Base-by-base conservation (phyloP, 2,329 filamentous ascomycete species). In the Coleophoma eucalyptorum region DNA sequence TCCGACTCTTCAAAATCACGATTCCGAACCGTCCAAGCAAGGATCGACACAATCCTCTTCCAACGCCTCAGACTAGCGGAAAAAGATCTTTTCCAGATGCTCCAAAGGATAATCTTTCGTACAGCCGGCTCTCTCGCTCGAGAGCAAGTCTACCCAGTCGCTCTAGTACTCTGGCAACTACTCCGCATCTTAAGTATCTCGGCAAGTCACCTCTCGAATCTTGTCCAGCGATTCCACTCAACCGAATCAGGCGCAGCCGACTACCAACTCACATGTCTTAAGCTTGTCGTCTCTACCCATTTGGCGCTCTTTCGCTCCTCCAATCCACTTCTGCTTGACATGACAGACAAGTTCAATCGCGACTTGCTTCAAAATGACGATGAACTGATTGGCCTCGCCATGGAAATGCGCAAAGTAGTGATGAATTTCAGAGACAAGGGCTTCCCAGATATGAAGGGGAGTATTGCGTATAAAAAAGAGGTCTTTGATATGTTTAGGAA, bases 21-120 rank as follows among this genome's bases (percentile, higher is more conserved):
- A 26, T 58, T 53, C 48, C 55, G 54, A 11, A 61, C 57, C 12
- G 50, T 58, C 7, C 53, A 58, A 51, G 58, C 58, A 31, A 52
- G 54, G 19, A 52, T 63, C 32, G 60, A 63, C n/a, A 63, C 60
- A 4, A 53, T 58, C n/a, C 50, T 63, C 10, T 63, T 59, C 45
- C 50, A 58, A 32, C 53, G 57, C 4, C 56, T 63, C 13, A 50
- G 55, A 18, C 31, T 56, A 3, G 59, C 60, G 0, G 56, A 58
- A 38, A 57, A 46, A 31, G 53, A 54, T 19, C 50, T 62, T 4
- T 60, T 57, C 40, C 52, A 48, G 7, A 57, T 55, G 45, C 56
- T 63, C 1, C 60, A 62, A 31, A 50, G 50, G 15, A 48, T 62
- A n/a, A 55, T 63, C 3, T 63, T 63, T 42, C 55, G 54, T 31